Evolutionary conservation across 1,284 basidiomycete genomes (phyloP).

Genomic region (Cutaneotrichosporon mucoides): DNA sequence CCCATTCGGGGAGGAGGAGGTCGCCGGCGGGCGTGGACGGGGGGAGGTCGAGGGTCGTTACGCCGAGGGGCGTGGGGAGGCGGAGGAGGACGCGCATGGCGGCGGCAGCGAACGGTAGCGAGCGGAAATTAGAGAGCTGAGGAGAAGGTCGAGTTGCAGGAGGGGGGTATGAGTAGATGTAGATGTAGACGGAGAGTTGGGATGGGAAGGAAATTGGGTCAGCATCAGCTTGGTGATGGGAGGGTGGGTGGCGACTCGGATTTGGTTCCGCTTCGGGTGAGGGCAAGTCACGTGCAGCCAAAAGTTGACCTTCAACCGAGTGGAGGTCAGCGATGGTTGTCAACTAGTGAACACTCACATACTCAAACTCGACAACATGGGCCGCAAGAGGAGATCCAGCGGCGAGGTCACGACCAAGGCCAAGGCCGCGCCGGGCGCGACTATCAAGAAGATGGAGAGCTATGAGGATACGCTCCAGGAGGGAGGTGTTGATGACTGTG

Average conservation of each 20-base stretch:
- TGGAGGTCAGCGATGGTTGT: background rate
- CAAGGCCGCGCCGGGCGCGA: slow-evolving; percentile 27
- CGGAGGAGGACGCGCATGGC: slow-evolving; percentile 35
- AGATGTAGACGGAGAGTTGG: too few relatives aligned
- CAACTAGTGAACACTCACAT: background rate
- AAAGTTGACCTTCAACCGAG: slow-evolving; percentile 10
- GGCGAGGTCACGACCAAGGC: slow-evolving; percentile 21
- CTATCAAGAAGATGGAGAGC: slow-evolving; percentile 40
- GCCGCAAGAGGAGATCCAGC: slow-evolving; percentile 41
- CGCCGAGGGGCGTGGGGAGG: slow-evolving; percentile 37
- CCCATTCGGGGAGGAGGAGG: slow-evolving; percentile 16
- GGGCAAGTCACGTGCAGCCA: background rate
- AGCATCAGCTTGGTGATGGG: background rate
- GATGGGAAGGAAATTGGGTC: background rate
- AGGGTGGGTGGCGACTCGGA: background rate
- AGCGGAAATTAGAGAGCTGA: background rate
- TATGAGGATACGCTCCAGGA: slow-evolving; percentile 50
- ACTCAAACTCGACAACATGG: slow-evolving; percentile 8
- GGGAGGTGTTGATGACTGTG: slow-evolving; percentile 50
- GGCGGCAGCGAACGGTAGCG: background rate
- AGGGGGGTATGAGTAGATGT: too few relatives aligned
- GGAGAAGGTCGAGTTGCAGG: too few relatives aligned
- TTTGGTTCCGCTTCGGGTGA: background rate
- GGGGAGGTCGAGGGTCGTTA: slow-evolving; percentile 23
- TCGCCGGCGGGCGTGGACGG: slow-evolving; percentile 19